phyloP scores from a whole-genome alignment of 1,284 basidiomycete genomes.

The Megacollybia platyphylla region DNA sequence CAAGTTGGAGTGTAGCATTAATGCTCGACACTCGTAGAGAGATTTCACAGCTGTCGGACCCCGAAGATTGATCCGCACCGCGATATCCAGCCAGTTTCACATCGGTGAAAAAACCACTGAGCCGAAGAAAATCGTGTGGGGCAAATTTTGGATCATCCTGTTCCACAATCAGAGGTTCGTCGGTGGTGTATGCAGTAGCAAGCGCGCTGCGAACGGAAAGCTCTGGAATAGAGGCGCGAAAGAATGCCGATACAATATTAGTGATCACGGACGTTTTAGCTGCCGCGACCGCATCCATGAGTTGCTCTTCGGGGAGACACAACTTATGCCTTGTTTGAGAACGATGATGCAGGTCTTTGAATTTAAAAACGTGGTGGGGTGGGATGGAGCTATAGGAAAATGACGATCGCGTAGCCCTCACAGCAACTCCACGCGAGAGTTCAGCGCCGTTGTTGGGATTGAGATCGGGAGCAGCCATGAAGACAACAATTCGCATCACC shows the following conservation, averaged over 20 bases:
- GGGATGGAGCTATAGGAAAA: conserved; percentile 51
- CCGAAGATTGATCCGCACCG: conserved; percentile 9
- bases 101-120: conserved; percentile 25
- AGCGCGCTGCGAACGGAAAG: conserved; percentile 42
- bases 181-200: conserved; percentile 49
- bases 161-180: conserved; percentile 45
- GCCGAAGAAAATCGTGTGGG: conserved; percentile 34
- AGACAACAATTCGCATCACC: conserved; percentile 50
- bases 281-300: conserved; percentile 40
- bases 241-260: conserved; percentile 20
- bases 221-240: conserved; percentile 32
- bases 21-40: conserved; percentile 25
- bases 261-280: conserved; percentile 23
- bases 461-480: conserved; percentile 66
- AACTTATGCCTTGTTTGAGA: conserved; percentile 35
- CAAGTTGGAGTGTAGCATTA: conserved; percentile 43
- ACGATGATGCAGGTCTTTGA: conserved; percentile 24
- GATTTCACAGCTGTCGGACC: conserved; percentile 24
- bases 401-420: conserved; percentile 39
- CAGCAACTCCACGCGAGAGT: conserved; percentile 61
- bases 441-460: conserved; percentile 56
- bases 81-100: conserved; percentile 21
- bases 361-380: conserved; percentile 29
- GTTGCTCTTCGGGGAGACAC: conserved; percentile 48
- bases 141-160: conserved; percentile 30